phyloP scores from a whole-genome alignment of 306 rosid genomes.

The Acacia melanoxylon region DNA sequence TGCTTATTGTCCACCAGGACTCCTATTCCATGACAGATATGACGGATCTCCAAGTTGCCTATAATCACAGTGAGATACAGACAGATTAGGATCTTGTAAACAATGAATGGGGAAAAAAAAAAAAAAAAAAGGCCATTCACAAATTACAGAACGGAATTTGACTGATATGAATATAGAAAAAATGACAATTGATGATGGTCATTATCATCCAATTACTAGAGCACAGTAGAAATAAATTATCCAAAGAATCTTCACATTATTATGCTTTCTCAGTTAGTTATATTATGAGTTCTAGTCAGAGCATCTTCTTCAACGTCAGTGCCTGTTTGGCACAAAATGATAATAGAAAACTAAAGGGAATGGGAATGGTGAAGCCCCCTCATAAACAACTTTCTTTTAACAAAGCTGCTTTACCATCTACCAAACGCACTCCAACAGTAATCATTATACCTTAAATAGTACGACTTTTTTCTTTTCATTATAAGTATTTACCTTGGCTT shows the following conservation, averaged over 20 bases:
- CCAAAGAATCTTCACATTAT: neutral
- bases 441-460: neutral
- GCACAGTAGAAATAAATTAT: neutral
- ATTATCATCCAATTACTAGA: neutral
- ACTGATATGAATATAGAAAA: neutral
- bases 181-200: neutral
- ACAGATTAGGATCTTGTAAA: conserved; percentile 11
- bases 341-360: neutral
- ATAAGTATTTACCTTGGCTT: conserved; percentile 77
- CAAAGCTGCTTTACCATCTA: neutral
- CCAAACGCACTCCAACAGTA: neutral
- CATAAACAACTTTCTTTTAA: neutral
- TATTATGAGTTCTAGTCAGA: neutral
- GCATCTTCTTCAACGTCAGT: neutral
- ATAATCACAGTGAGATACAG: conserved; percentile 19
- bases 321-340: neutral
- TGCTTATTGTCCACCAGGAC: conserved; percentile 65
- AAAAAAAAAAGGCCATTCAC: neutral
- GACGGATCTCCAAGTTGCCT: conserved; percentile 98
- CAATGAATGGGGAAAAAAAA: neutral
- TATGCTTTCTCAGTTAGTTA: neutral
- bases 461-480: neutral
- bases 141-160: neutral
- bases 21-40: conserved; percentile 91
- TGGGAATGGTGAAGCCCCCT: neutral